Percentiles rank a stretch among this genome's conserved stretches.
phyloP scores from a whole-genome alignment of 352 stramenopile species.

The Phytophthora gonapodyides region DNA sequence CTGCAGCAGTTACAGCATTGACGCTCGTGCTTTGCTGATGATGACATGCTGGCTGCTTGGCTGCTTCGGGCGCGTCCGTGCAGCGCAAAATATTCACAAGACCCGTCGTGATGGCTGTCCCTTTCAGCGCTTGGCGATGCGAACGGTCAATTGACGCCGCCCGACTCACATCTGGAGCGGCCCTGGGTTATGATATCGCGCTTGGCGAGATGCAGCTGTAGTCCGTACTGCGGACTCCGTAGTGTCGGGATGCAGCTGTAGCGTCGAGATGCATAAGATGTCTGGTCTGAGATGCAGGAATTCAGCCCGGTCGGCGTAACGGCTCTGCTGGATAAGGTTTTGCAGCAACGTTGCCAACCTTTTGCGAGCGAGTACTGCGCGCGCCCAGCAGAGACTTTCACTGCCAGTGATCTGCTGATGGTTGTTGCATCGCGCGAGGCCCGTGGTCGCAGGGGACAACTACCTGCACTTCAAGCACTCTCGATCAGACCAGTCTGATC shows the following conservation, averaged over 20 bases:
- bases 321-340: too few relatives aligned
- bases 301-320: conserved; percentile 6
- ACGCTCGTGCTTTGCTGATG: too few relatives aligned
- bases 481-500: conserved; percentile 4
- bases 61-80: neutral
- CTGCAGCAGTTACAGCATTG: conserved; percentile 9
- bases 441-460: conserved; percentile 12
- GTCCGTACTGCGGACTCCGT: too few relatives aligned
- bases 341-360: too few relatives aligned
- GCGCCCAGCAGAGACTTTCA: neutral
- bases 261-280: conserved; percentile 5
- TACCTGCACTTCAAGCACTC: conserved; percentile 16
- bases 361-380: too few relatives aligned
- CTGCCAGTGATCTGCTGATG: conserved; percentile 2
- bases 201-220: conserved; percentile 11
- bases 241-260: too few relatives aligned
- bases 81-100: neutral
- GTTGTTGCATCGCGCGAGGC: conserved; percentile 6
- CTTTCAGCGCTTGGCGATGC: conserved; percentile 7
- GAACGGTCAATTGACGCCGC: too few relatives aligned
- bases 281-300: neutral
- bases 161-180: conserved; percentile 6
- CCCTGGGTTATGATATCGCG: conserved; percentile 15
- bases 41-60: conserved; percentile 6
- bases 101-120: neutral